Evolutionary conservation across 257 asterid genomes (phyloP), one percentile per base, ranked within the genome.

Genomic region (Solanum microdontum): DNA sequence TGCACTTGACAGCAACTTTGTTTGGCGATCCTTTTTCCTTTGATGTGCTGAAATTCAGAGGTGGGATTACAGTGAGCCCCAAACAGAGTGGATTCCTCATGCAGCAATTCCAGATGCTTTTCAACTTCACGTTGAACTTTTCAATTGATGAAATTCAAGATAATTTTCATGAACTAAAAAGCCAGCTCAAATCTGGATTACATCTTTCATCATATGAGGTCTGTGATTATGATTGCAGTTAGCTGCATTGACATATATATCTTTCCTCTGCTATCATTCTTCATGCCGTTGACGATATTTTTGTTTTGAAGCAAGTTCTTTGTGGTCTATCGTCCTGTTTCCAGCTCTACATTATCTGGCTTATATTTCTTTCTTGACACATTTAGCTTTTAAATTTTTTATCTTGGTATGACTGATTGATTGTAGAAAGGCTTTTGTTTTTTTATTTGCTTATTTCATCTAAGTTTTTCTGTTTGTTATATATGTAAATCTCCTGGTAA

Each of bases 41-140:
- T 64, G 97, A 94, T 39, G 98, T 97, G 88, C 94, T 97, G 91
- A 95, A 93, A 88, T 97, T 95, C 90, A 91, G 86, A 77, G 99
- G 98, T 60, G 98, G 99, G 91, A 93, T 97, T 74, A 94, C 95
- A 15, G 96, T 89, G 68, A 95, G 92, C 88, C 99, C 99, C 24
- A 93, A 83, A 13, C 99, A 97, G 91, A 97, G 93, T 82, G 99
- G 96, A 19, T 97, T 93, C 87, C 95, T 92, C 82, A 86, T 94
- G 94, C 98, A 94, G 90, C 90, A 89, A 51, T 95, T 93, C 88
- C 94, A 92, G 90, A 93, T 97, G 88, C 91, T 89, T 73, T 97
- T 97, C 96, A 94, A 94, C 95, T 97, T 97, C 89, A 97, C 99
- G 87, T 91, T 97, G 94, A 94, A 95, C 94, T 95, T 92, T 92